phyloP scores from a whole-genome alignment of 2,329 filamentous ascomycete genomes.

The Lachnellula cervina region DNA sequence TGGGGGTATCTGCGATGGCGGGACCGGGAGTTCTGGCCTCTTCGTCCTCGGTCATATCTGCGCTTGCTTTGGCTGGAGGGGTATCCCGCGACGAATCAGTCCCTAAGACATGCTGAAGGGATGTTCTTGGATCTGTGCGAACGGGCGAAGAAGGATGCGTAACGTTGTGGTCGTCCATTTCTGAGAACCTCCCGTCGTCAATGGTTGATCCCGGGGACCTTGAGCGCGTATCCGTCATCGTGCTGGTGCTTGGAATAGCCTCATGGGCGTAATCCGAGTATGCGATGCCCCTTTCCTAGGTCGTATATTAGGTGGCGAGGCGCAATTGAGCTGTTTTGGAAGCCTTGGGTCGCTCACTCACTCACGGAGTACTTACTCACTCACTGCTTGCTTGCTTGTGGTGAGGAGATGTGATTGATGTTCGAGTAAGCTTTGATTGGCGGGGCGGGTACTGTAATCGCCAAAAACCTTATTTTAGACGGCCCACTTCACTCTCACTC shows the following conservation, averaged over 20 bases:
- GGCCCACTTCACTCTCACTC: no score
- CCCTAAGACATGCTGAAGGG: constrained; percentile 26
- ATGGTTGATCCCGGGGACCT: constrained; percentile 27
- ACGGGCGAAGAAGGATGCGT: constrained; percentile 26
- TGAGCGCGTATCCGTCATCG: constrained; percentile 18
- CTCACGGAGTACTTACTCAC: no score
- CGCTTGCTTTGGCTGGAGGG: constrained; percentile 11
- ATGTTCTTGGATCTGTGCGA: constrained; percentile 25
- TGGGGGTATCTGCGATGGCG: constrained; percentile 8
- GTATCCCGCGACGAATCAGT: constrained; percentile 24
- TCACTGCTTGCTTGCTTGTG: background rate
- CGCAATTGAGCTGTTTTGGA: background rate
- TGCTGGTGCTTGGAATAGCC: constrained; percentile 6
- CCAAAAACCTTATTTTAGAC: background rate
- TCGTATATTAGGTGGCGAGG: background rate
- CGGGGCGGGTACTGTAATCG: background rate
- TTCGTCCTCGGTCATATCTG: constrained; percentile 31
- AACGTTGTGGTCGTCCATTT: constrained; percentile 27
- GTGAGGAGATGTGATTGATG: background rate
- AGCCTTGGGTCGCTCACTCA: background rate
- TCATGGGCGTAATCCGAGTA: background rate
- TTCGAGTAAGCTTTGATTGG: background rate
- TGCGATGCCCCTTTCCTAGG: background rate
- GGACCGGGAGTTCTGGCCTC: constrained; percentile 24
- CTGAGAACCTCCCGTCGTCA: constrained; percentile 21